These are phyloP conservation scores for Boletellus sp. DNA, from an alignment of 768 basidiomycete species.

Conservation along the genomic window DNA sequence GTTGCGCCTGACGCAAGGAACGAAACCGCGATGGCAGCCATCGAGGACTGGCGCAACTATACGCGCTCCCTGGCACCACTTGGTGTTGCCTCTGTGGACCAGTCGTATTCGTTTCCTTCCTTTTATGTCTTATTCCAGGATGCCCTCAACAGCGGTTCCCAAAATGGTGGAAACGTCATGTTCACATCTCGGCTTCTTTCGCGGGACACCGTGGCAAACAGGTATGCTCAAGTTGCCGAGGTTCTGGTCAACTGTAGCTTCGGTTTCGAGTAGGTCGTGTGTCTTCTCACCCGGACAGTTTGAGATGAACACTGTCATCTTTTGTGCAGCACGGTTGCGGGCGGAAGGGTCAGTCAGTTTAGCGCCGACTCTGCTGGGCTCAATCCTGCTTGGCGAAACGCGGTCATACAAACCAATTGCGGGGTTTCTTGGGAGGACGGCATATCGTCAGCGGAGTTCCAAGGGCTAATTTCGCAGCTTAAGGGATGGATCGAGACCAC, in stretches of 20 bases:
- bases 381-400: conserved; percentile 48
- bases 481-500: conserved; percentile 22
- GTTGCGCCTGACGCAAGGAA: conserved; percentile 36
- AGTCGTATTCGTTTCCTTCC: not conserved
- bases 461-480: conserved; percentile 8
- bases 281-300: not conserved
- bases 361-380: conserved; percentile 39
- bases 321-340: conserved; percentile 35
- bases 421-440: conserved; percentile 23
- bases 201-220: conserved; percentile 7
- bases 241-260: conserved; percentile 2
- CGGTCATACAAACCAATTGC: conserved; percentile 32
- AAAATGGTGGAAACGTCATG: conserved; percentile 2
- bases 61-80: conserved; percentile 2
- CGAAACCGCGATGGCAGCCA: conserved; percentile 32
- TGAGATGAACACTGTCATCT: not conserved
- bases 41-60: conserved; percentile 12
- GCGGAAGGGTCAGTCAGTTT: conserved; percentile 39
- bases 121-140: conserved; percentile 1
- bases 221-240: conserved; percentile 2
- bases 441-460: conserved; percentile 12
- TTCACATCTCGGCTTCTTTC: conserved; percentile 8
- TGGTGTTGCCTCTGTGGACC: conserved; percentile 2
- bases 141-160: not conserved
- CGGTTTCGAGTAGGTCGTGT: conserved; percentile 1